Conservation (phyloP, 2,329 filamentous ascomycete genomes). For the Chaetomium sp. region DNA sequence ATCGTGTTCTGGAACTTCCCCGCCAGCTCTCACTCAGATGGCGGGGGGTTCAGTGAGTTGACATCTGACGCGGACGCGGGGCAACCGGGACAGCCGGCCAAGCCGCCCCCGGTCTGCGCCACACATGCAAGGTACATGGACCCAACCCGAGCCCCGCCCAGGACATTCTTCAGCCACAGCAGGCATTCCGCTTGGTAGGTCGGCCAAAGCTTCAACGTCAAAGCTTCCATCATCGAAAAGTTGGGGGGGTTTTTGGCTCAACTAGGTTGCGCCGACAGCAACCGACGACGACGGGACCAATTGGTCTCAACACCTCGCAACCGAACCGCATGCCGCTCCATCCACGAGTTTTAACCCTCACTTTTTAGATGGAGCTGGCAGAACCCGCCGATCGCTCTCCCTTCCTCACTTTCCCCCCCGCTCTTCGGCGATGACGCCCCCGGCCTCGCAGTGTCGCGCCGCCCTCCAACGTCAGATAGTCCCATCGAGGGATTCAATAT, state of each 20-base stretch:
- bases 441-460: constrained; percentile 52
- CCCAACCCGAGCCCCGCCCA: not conserved
- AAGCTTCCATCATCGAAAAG: constrained; percentile 8
- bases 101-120: constrained; percentile 4
- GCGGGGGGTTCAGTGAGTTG: not conserved
- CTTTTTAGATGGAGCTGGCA: constrained; percentile 26
- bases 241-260: not conserved
- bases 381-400: constrained; percentile 17
- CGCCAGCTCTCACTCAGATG: constrained; percentile 3
- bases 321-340: not conserved
- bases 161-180: constrained; percentile 24
- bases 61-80: constrained; percentile 12
- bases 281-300: constrained; percentile 18
- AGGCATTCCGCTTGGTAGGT: not conserved
- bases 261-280: constrained; percentile 4
- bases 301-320: constrained; percentile 13
- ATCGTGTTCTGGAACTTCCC: constrained; percentile 4
- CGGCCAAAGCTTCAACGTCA: constrained; percentile 6
- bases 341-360: not conserved
- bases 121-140: constrained; percentile 18
- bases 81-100: constrained; percentile 13
- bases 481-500: constrained; percentile 50
- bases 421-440: constrained; percentile 48
- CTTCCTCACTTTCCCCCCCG: constrained; percentile 10
- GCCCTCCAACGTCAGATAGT: constrained; percentile 48